Evolutionary conservation across 306 rosid genomes (phyloP), one percentile per base, ranked within the genome.

Genomic region (Vachellia pachyceras): DNA sequence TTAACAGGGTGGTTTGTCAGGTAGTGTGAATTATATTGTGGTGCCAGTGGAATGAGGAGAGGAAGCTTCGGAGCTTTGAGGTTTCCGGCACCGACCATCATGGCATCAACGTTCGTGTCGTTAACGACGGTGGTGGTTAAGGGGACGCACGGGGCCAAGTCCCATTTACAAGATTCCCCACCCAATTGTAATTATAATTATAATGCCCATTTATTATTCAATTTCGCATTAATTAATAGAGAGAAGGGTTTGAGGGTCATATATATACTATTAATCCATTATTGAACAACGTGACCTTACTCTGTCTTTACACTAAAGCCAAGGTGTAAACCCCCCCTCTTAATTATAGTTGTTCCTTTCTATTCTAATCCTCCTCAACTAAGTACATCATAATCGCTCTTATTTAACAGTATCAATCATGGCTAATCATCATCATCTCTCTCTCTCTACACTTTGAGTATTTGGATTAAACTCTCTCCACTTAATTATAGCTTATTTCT

Each of bases 241-340:
- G 68, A 79, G 35, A 29, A 36, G 44, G 10, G 6, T 14, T 60
- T 77, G 69, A 61, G 52, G 72, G 44, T 23, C 41, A 3, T 44
- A 8, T n/a, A n/a, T 40, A n/a, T n/a, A 20, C 73, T 78, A 60
- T 66, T 73, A 23, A 77, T 77, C 83, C 84, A 88, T 88, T 83
- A 86, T 90, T 81, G 90, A 84, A 85, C 84, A 91, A 91, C 92
- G 90, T 90, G 97, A 83, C 77, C 82, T 84, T 80, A 89, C 66
- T 79, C 94, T 89, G 95, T 91, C 92, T 82, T 79, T 82, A 84
- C 90, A 63, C 89, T 86, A 78, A 88, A 80, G 88, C 93, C 96
- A 86, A 91, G n/a, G n/a, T n/a, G n/a, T n/a, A n/a, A 89, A 54
- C n/a, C 73, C 73, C 84, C 84, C 8, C 3, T 36, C 10, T 44